Evolutionary conservation across 1,284 basidiomycete species (phyloP).

Genomic region (Acaromyces ingoldii): DNA sequence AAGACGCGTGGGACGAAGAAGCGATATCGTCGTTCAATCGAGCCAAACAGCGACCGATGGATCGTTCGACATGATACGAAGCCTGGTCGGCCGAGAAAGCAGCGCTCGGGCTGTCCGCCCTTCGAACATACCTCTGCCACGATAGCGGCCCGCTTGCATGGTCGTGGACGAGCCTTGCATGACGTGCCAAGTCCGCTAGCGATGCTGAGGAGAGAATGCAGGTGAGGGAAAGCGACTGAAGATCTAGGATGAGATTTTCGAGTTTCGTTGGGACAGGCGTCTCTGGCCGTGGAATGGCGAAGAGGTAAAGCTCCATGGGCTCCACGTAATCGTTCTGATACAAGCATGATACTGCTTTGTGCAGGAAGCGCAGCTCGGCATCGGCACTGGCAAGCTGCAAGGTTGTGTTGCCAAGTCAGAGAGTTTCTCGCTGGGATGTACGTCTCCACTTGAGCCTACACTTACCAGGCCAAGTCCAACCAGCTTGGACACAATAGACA

Average conservation of each 20-base stretch:
- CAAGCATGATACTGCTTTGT: not conserved
- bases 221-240: not conserved
- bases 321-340: not conserved
- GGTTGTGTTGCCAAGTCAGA: too few relatives aligned
- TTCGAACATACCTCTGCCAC: not conserved
- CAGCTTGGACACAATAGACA: constrained; percentile 7
- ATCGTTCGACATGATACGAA: not conserved
- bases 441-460: too few relatives aligned
- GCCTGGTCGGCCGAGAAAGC: not conserved
- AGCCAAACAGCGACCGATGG: too few relatives aligned
- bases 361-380: not conserved
- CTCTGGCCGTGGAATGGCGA: not conserved
- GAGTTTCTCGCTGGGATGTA: too few relatives aligned
- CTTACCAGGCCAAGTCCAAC: too few relatives aligned
- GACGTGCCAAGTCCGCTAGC: not conserved
- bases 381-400: not conserved
- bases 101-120: not conserved
- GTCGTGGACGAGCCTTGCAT: not conserved
- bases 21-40: not conserved
- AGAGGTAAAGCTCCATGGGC: not conserved
- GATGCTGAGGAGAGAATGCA: not conserved
- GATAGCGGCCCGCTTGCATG: not conserved
- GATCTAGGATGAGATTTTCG: not conserved
- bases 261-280: not conserved
- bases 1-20: not conserved